Evolutionary conservation across 2,329 filamentous ascomycete genomes (phyloP), one percentile per base, ranked within the genome.

Genomic region (Penicillium sp.): DNA sequence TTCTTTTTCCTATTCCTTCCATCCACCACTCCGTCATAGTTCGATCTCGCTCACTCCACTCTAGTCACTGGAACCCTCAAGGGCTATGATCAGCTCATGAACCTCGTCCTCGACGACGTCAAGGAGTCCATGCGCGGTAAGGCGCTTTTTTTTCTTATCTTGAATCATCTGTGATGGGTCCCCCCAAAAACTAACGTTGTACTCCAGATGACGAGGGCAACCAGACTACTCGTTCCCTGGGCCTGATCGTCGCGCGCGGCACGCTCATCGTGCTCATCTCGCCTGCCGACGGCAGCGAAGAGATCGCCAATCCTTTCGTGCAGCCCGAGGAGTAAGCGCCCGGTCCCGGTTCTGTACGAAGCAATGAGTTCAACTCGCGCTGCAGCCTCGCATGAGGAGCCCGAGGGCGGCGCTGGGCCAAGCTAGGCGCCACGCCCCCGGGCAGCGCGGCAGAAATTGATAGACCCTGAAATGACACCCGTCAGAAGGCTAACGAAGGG

Each of bases 51-150:
- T 23, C 52, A 21, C 9, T 19, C 6, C 13, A 7, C 14, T 11
- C 7, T 59, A 95, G 91, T 95, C 41, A 84, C 82, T 35, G 93
- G 93, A 36, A 87, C 81, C 1, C 75, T 98, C 28, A 97, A 97
- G 69, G 93, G 93, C 48, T 97, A 90, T 66, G 93, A 98, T 65
- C 90, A 93, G 57, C 77, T 98, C 45, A 97, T 97, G 90, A 98
- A 98, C 65, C 76, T 98, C 47, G 93, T 98, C 17, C 75, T 98
- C 41, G 93, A 97, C 60, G 87, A 97, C 55, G 91, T 94, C 36
- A 83, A 93, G 65, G 93, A 98, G 67, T 78, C 84, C 33, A 82
- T 96, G 69, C 79, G 85, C 74, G 91, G 91, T 94, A 71, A 48
- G 76, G 58, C 38, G 11, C 23, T 23, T 23, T 7, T 11, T 23